These are phyloP conservation scores for Colletotrichum gigasporum DNA, from an alignment of 2,329 filamentous ascomycete species.

Conservation along the genomic window DNA sequence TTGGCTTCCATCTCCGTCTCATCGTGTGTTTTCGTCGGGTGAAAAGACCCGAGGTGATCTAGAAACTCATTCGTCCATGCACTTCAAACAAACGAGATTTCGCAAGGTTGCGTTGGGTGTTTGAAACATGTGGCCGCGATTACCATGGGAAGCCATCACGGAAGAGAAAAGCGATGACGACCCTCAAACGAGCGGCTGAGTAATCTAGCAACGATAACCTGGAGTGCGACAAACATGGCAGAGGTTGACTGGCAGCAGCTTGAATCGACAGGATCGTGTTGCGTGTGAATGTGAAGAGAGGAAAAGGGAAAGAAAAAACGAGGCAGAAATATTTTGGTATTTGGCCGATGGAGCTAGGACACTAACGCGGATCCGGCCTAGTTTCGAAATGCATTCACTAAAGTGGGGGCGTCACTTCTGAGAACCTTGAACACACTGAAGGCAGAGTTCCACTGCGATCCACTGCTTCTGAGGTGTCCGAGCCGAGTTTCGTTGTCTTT, in stretches of 20 bases:
- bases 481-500: constrained; percentile 12
- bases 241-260: constrained; percentile 15
- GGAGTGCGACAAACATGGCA: constrained; percentile 24
- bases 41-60: neutral
- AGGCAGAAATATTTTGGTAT: constrained; percentile 25
- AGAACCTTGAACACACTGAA: neutral
- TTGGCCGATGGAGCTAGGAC: neutral
- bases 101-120: neutral
- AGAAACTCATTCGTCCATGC: neutral
- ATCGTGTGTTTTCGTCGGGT: neutral
- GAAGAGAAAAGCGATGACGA: constrained; percentile 45
- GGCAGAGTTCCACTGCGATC: too few species aligned
- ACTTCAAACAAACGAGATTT: neutral
- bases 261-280: constrained; percentile 30
- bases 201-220: constrained; percentile 32
- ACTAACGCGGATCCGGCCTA: constrained; percentile 22
- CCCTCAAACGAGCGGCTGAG: constrained; percentile 44
- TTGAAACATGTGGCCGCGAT: constrained; percentile 48
- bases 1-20: neutral
- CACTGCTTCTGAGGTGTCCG: too few species aligned
- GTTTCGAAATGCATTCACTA: neutral
- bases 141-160: constrained; percentile 56
- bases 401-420: neutral
- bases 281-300: constrained; percentile 24
- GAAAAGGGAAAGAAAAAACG: neutral